Percentiles rank a stretch among this genome's conserved stretches.
Evolutionary conservation across 177 flowering plant species (phyloP).

Genomic region (Vitis hybrid): DNA sequence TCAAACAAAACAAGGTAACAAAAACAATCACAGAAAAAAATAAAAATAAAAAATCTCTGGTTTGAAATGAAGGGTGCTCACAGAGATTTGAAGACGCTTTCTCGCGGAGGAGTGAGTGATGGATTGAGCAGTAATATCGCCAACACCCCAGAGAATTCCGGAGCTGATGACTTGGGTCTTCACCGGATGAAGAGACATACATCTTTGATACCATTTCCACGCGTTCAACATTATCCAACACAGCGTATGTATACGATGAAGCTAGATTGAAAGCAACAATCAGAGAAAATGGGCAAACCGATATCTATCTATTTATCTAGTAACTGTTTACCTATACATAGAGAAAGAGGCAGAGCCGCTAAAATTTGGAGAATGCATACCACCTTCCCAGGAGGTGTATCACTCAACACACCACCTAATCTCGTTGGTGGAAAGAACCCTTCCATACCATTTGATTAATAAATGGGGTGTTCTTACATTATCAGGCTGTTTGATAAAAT

Average conservation of each 20-base stretch:
- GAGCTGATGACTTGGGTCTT: slow-evolving; percentile 47
- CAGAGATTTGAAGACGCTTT: slow-evolving; percentile 24
- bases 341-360: neutral
- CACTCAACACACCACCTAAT: too few relatives aligned
- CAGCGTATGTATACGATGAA: neutral
- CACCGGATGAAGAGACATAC: slow-evolving; percentile 33
- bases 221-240: slow-evolving; percentile 19
- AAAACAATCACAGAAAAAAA: too few relatives aligned
- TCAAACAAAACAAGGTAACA: neutral
- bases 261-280: too few relatives aligned
- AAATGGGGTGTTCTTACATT: too few relatives aligned
- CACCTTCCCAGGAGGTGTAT: too few relatives aligned
- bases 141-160: slow-evolving; percentile 38
- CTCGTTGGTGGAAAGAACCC: too few relatives aligned
- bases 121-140: slow-evolving; percentile 40
- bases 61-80: slow-evolving; percentile 10
- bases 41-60: too few relatives aligned
- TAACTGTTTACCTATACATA: neutral
- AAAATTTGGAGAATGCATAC: neutral
- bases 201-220: slow-evolving; percentile 46
- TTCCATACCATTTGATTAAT: too few relatives aligned
- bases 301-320: too few relatives aligned
- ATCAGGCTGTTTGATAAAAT: too few relatives aligned
- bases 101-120: slow-evolving; percentile 34
- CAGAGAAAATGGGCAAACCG: slow-evolving; percentile 17